Evolutionary conservation across 139 green algal genomes (phyloP).

Genomic region (Volvox africanus): DNA sequence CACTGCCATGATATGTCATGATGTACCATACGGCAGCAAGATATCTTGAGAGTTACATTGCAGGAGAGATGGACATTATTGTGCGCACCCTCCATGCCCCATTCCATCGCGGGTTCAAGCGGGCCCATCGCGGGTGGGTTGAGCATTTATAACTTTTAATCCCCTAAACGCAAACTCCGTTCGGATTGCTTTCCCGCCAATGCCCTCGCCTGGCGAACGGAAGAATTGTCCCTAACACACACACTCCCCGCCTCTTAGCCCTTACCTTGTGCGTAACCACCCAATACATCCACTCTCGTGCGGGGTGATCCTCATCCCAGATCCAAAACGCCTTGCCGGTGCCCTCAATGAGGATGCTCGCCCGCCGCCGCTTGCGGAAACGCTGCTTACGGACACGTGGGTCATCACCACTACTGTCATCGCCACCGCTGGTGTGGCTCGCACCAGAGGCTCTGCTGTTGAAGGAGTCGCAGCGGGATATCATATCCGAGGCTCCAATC

Average conservation of each 20-base stretch:
- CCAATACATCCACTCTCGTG: conserved; percentile 58
- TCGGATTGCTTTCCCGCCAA: no score
- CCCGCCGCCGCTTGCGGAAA: conserved; percentile 47
- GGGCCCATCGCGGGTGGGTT: no score
- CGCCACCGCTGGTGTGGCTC: not conserved
- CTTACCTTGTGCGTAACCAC: conserved; percentile 52
- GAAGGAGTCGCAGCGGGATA: conserved; percentile 21
- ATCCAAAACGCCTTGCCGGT: conserved; percentile 59
- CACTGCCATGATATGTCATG: no score
- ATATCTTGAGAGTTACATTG: no score
- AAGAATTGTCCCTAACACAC: no score
- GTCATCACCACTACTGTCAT: not conserved
- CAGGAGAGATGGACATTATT: no score
- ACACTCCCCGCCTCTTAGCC: not conserved
- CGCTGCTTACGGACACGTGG: not conserved
- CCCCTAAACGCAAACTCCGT: no score
- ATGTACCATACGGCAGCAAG: no score
- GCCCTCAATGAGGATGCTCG: conserved; percentile 62
- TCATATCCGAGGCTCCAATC: not conserved
- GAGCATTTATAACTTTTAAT: no score
- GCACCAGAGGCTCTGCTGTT: not conserved
- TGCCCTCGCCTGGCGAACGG: no score
- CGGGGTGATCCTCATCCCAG: conserved; percentile 69
- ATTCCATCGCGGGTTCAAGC: no score
- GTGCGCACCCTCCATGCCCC: no score